Evolutionary conservation across 1,284 basidiomycete genomes (phyloP).

Genomic region (Ceratorhiza oryzae-sativae): DNA sequence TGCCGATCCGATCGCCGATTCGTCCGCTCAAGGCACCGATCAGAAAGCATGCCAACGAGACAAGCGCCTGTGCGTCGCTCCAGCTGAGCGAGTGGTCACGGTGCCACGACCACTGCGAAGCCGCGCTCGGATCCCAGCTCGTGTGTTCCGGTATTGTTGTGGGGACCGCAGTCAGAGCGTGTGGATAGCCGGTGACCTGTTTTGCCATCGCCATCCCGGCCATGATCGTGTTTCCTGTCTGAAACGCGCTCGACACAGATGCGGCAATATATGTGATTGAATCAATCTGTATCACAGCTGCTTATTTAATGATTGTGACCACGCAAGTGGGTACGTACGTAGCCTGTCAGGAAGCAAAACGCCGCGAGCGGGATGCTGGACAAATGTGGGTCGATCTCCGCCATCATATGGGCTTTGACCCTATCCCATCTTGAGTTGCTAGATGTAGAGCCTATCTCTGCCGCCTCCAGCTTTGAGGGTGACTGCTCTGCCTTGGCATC

Average conservation of each 20-base stretch:
- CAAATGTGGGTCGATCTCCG: conserved; percentile 67
- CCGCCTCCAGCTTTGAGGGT: background rate
- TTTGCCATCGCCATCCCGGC: conserved; percentile 24
- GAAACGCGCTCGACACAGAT: conserved; percentile 88
- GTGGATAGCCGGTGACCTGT: conserved; percentile 11
- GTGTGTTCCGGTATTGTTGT: background rate
- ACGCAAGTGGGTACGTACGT: conserved; percentile 47
- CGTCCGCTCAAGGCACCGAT: conserved; percentile 75
- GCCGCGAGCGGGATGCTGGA: conserved; percentile 68
- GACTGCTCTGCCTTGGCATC: background rate
- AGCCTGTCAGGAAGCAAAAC: conserved; percentile 89
- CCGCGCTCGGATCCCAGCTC: conserved; percentile 1
- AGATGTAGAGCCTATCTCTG: background rate
- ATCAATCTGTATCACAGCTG: conserved; percentile 56
- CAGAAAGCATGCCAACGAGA: conserved; percentile 76
- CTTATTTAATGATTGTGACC: too few species aligned
- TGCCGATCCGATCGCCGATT: conserved; percentile 71
- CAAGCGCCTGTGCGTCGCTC: conserved; percentile 81
- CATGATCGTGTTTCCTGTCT: conserved; percentile 54
- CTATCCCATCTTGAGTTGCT: background rate
- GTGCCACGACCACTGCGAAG: background rate
- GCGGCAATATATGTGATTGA: conserved; percentile 81
- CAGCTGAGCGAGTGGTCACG: conserved; percentile 62
- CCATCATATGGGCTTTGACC: conserved; percentile 49
- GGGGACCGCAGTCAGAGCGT: conserved; percentile 42